A percentile compares a stretch with the other conserved stretches of the same genome.
phyloP scores from a whole-genome alignment of 495 filamentous ascomycete genomes.

The Thozetella sp. region DNA sequence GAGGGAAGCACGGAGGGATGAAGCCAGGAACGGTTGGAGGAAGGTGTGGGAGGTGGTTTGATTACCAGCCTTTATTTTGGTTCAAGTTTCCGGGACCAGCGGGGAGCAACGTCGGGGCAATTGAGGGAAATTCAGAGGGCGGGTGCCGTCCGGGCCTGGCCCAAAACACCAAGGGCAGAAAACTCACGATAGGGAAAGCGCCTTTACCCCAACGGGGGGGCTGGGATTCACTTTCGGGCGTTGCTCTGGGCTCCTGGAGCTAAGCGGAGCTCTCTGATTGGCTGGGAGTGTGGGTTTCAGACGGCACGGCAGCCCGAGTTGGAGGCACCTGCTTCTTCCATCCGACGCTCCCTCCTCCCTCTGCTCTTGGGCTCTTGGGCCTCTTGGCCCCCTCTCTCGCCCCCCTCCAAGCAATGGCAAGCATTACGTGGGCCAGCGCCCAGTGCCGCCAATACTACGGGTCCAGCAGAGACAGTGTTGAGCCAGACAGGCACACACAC shows the following conservation, averaged over 20 bases:
- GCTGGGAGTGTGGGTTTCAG: slow-evolving; percentile 1
- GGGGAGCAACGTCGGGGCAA: background rate
- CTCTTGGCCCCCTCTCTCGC: background rate
- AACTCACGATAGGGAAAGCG: slow-evolving; percentile 3
- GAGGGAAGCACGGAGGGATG: background rate
- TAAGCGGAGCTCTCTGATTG: background rate
- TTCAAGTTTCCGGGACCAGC: background rate
- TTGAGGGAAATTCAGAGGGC: background rate
- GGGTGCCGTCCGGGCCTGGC: background rate
- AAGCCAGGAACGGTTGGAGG: background rate
- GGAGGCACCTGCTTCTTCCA: slow-evolving; percentile 1
- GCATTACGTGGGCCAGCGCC: background rate
- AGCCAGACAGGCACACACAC: no score
- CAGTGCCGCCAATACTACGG: background rate
- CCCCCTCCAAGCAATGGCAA: background rate
- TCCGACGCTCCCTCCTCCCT: background rate
- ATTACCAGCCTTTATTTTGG: slow-evolving; percentile 1
- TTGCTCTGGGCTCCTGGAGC: slow-evolving; percentile 2
- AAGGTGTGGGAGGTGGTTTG: background rate
- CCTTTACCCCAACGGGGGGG: background rate
- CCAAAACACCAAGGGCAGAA: slow-evolving; percentile 3
- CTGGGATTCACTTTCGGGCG: background rate
- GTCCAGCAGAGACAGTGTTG: background rate
- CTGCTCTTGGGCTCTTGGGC: background rate
- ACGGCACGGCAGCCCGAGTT: slow-evolving; percentile 1